phyloP scores from a whole-genome alignment of 2,329 filamentous ascomycete genomes.

The Amauroascus verrucosus region DNA sequence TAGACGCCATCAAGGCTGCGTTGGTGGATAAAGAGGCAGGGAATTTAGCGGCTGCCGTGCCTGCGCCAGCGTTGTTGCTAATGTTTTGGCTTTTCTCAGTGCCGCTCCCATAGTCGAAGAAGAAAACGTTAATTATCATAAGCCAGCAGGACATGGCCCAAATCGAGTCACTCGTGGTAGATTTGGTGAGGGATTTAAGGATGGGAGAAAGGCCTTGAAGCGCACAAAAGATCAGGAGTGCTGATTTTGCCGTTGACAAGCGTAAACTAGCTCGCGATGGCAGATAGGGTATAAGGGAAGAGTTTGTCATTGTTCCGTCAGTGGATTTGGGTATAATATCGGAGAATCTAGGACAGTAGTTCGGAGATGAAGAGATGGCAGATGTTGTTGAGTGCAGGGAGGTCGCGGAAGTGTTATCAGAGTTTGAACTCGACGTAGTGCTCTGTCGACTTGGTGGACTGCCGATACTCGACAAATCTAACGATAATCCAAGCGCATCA shows the following conservation, averaged over 20 bases:
- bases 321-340: constrained; percentile 10
- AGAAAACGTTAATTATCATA: constrained; percentile 90
- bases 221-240: constrained; percentile 83
- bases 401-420: constrained; percentile 46
- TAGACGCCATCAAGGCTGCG: constrained; percentile 90
- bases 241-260: constrained; percentile 79
- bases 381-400: constrained; percentile 43
- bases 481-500: constrained; percentile 34
- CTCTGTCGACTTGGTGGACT: constrained; percentile 24
- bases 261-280: constrained; percentile 49
- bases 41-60: constrained; percentile 38
- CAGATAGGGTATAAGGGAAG: constrained; percentile 25
- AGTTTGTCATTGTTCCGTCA: neutral
- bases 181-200: constrained; percentile 87
- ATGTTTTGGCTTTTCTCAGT: neutral
- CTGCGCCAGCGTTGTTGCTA: constrained; percentile 20
- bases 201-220: constrained; percentile 88
- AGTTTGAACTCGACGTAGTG: constrained; percentile 32
- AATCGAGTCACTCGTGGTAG: constrained; percentile 87
- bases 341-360: constrained; percentile 27
- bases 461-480: constrained; percentile 30
- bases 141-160: constrained; percentile 95
- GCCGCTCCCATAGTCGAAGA: constrained; percentile 84
- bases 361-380: constrained; percentile 22
- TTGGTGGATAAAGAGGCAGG: constrained; percentile 73